Evolutionary conservation across 2,329 filamentous ascomycete genomes (phyloP), one percentile per base, ranked within the genome.

Genomic region (Colletotrichum sp.): DNA sequence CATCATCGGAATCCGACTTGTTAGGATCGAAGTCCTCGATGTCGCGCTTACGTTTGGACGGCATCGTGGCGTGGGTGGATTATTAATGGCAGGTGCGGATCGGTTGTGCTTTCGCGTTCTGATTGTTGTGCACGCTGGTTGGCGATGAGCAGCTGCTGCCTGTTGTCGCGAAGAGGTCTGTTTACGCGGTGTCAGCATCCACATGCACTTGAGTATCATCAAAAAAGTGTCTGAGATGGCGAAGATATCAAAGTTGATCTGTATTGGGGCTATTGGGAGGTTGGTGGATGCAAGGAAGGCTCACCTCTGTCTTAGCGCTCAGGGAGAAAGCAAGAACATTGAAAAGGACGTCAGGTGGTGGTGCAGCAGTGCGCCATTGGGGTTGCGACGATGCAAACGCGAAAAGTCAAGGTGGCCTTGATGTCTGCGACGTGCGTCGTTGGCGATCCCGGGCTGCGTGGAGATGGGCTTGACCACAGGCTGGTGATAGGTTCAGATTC

Each of bases 1-100:
- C 91, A 80, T 94, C 92, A 65, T 92, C 89, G 3, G 92, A 87
- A 78, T 94, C 92, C 66, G 92, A 93, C 81, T 92, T 90, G 81
- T 93, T 93, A 4, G 90, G 91, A 82, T 94, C 92, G 78, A 93
- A 93, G 70, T 87, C 87, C 77, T 91, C 88, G 71, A 91, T 83
- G 73, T 87, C 87, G 77, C 89, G 85, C 87, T 92, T 93, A 69
- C 92, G 86, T 82, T 92, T 92, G 72, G 82, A 78, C n/a, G 84
- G 81, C 87, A 88, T 88, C 34, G 78, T 84, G 77, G 24, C 5
- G 30, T 30, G 12, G 3, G 32, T 21, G 32, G 18, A 38, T 7
- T 36, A 34, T 61, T 36, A 30, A 28, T 26, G 13, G 26, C 26
- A 30, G 62, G 43, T 43, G 73, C 26, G 56, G 67, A 18, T 34